A percentile compares a stretch with the other conserved stretches of the same genome.
Evolutionary conservation across 257 asterid species (phyloP).

Genomic region (Eustoma russellianum): DNA sequence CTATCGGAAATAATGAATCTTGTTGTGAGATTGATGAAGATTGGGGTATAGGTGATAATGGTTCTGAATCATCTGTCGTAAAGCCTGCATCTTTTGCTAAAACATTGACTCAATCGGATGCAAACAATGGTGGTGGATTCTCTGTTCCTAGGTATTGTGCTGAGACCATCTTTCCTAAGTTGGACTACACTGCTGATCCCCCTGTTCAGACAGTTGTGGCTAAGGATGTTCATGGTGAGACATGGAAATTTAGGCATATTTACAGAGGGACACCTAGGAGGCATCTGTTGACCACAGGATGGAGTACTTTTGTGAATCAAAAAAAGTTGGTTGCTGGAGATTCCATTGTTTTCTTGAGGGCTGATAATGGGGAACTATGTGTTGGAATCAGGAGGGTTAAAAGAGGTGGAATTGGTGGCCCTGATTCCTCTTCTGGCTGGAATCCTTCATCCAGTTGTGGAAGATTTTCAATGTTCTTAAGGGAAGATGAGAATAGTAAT

Average conservation of each 20-base stretch:
- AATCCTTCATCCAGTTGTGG: slow-evolving; percentile 27
- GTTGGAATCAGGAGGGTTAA: slow-evolving; percentile 54
- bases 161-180: slow-evolving; percentile 22
- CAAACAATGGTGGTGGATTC: slow-evolving; percentile 35
- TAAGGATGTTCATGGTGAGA: slow-evolving; percentile 29
- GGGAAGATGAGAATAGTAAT: slow-evolving; percentile 28
- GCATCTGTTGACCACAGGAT: slow-evolving; percentile 62
- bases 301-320: slow-evolving; percentile 59
- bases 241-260: slow-evolving; percentile 59
- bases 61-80: slow-evolving; percentile 15
- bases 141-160: slow-evolving; percentile 33
- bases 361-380: slow-evolving; percentile 38
- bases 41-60: slow-evolving; percentile 5
- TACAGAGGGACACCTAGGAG: slow-evolving; percentile 54
- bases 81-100: slow-evolving; percentile 25
- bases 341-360: slow-evolving; percentile 46
- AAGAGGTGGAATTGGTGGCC: slow-evolving; percentile 30
- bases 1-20: slow-evolving; percentile 12
- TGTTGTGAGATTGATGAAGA: slow-evolving; percentile 12
- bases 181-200: slow-evolving; percentile 26
- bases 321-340: slow-evolving; percentile 58
- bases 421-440: slow-evolving; percentile 36
- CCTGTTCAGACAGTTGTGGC: slow-evolving; percentile 32
- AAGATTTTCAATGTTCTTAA: slow-evolving; percentile 28
- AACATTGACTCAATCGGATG: slow-evolving; percentile 34